Evolutionary conservation across 257 asterid species (phyloP).

Genomic region (Voacanga thouarsii): DNA sequence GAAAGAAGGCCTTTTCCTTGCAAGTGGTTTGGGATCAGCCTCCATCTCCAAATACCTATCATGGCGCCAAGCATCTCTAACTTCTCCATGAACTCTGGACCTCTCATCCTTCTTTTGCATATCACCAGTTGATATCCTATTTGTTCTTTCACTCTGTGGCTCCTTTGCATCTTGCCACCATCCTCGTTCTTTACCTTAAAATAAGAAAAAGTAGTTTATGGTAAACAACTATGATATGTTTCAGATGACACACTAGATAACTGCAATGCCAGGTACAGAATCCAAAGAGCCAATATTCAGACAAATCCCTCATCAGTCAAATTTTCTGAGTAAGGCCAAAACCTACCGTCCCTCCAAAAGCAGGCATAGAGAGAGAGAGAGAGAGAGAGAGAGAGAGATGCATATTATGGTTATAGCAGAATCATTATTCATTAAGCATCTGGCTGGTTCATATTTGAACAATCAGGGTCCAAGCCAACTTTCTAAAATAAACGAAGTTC

Average conservation of each 20-base stretch:
- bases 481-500: neutral
- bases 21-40: slow-evolving; percentile 50
- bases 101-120: slow-evolving; percentile 43
- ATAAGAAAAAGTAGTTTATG: slow-evolving; percentile 13
- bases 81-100: slow-evolving; percentile 41
- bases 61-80: slow-evolving; percentile 55
- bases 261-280: neutral
- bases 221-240: neutral
- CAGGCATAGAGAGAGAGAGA: neutral
- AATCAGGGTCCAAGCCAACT: neutral
- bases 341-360: neutral
- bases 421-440: neutral
- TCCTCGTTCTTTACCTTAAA: slow-evolving; percentile 58
- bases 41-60: slow-evolving; percentile 66
- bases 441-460: neutral
- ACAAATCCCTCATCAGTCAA: neutral
- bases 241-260: neutral
- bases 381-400: neutral
- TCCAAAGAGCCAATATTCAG: neutral
- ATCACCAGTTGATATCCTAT: slow-evolving; percentile 33
- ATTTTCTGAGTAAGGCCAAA: neutral
- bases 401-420: neutral
- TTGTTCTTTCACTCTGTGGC: slow-evolving; percentile 32
- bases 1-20: slow-evolving; percentile 67
- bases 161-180: slow-evolving; percentile 63